Conservation (phyloP, 2,329 filamentous ascomycete genomes). For the Stachybotrys echinatus region DNA sequence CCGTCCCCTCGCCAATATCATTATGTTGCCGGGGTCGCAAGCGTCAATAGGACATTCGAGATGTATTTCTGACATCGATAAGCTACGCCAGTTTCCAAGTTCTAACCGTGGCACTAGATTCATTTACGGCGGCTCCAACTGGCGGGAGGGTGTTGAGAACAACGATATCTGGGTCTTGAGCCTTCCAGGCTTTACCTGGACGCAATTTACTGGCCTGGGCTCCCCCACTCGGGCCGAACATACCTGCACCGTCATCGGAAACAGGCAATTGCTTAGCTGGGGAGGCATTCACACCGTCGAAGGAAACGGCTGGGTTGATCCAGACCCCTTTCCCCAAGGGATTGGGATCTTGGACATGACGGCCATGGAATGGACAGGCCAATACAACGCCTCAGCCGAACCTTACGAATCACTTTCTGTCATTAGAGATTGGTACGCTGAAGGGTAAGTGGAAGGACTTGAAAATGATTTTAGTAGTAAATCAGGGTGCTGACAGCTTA, state of each 20-base stretch:
- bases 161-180: background rate
- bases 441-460: background rate
- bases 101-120: background rate
- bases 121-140: background rate
- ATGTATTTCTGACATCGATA: background rate
- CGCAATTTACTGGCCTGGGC: background rate
- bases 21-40: background rate
- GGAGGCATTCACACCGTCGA: background rate
- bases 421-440: background rate
- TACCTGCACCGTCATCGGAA: background rate
- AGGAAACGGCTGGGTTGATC: background rate
- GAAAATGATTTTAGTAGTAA: background rate
- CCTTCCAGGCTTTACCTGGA: background rate
- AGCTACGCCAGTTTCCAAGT: background rate
- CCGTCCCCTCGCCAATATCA: background rate
- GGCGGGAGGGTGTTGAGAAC: background rate
- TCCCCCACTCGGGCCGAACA: background rate
- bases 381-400: background rate
- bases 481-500: background rate
- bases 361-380: background rate
- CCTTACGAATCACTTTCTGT: background rate
- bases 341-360: background rate
- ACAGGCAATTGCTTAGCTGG: background rate
- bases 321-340: background rate
- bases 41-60: background rate